phyloP scores from a whole-genome alignment of 257 asterid genomes.

The Echites panduratus region DNA sequence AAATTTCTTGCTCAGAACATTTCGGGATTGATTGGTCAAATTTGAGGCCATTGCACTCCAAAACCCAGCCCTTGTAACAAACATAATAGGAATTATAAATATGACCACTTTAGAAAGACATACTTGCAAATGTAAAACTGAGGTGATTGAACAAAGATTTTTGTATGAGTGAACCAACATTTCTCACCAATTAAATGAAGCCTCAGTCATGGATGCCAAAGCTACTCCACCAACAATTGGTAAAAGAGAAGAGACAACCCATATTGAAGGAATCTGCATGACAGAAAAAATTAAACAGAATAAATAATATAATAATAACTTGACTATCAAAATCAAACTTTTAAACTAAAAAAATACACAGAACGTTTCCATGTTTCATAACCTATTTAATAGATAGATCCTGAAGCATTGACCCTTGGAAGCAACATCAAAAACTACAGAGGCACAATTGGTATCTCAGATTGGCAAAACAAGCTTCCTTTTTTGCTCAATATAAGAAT shows the following conservation, averaged over 20 bases:
- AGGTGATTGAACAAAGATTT: slow-evolving; percentile 7
- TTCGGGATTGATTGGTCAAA: slow-evolving; percentile 87
- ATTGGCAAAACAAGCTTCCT: background rate
- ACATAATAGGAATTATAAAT: background rate
- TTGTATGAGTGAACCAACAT: slow-evolving; percentile 11
- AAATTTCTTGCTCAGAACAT: slow-evolving; percentile 92
- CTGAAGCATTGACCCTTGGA: background rate
- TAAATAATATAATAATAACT: background rate
- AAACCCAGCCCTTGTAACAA: slow-evolving; percentile 68
- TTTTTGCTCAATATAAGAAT: background rate
- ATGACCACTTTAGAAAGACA: slow-evolving; percentile 1
- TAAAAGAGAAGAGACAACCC: slow-evolving; percentile 85
- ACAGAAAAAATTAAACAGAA: slow-evolving; percentile 1
- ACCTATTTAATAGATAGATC: no score
- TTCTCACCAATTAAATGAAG: slow-evolving; percentile 77
- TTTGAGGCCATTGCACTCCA: slow-evolving; percentile 99
- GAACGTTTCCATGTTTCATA: background rate
- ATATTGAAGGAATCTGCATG: slow-evolving; percentile 59
- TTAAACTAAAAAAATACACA: background rate
- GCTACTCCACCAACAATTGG: slow-evolving; percentile 95
- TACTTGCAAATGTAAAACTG: slow-evolving; percentile 9
- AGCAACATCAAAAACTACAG: background rate
- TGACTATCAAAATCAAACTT: background rate
- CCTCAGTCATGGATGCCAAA: slow-evolving; percentile 88
- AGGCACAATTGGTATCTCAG: background rate